A percentile compares a stretch with the other conserved stretches of the same genome.
Conservation (phyloP, 2,329 filamentous ascomycete genomes). For the Botryotinia globosa region DNA sequence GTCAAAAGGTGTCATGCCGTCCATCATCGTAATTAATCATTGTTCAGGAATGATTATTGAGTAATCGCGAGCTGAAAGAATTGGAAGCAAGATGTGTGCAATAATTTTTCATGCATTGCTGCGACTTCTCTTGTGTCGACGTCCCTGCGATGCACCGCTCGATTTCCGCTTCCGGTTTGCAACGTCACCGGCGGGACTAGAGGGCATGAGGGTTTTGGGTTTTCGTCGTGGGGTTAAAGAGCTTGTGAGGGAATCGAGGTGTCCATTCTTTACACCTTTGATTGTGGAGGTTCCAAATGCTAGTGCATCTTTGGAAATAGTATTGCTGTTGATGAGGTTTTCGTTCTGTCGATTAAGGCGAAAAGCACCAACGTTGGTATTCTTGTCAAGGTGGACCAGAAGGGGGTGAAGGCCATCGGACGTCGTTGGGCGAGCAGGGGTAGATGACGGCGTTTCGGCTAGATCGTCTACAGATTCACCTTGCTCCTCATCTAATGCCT, state of each 20-base stretch:
- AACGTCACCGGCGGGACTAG: conserved; percentile 32
- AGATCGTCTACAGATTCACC: conserved; percentile 15
- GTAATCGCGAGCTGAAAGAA: background rate
- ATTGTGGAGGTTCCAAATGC: conserved; percentile 60
- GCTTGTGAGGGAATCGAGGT: conserved; percentile 62
- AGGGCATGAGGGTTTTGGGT: conserved; percentile 24
- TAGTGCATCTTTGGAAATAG: conserved; percentile 60
- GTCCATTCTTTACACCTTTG: conserved; percentile 62
- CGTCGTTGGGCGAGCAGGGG: conserved; percentile 50
- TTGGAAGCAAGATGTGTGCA: background rate
- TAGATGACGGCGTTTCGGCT: conserved; percentile 40
- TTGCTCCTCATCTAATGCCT: conserved; percentile 15
- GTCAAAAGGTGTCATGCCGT: conserved; percentile 21
- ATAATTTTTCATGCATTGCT: conserved; percentile 22
- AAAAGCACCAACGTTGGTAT: conserved; percentile 72
- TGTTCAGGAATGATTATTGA: conserved; percentile 6
- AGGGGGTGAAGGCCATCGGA: conserved; percentile 50
- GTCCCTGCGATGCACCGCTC: conserved; percentile 27
- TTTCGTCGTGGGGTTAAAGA: conserved; percentile 67
- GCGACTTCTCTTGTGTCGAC: conserved; percentile 33
- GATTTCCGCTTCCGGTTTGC: conserved; percentile 33
- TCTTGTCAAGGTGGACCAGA: conserved; percentile 61
- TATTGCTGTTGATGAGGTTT: conserved; percentile 51
- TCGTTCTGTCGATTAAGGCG: conserved; percentile 60
- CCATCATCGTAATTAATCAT: conserved; percentile 21